A percentile compares a stretch with the other conserved stretches of the same genome.
Evolutionary conservation across 345 rosid species (phyloP).

Genomic region (Pelargonium nanum): DNA sequence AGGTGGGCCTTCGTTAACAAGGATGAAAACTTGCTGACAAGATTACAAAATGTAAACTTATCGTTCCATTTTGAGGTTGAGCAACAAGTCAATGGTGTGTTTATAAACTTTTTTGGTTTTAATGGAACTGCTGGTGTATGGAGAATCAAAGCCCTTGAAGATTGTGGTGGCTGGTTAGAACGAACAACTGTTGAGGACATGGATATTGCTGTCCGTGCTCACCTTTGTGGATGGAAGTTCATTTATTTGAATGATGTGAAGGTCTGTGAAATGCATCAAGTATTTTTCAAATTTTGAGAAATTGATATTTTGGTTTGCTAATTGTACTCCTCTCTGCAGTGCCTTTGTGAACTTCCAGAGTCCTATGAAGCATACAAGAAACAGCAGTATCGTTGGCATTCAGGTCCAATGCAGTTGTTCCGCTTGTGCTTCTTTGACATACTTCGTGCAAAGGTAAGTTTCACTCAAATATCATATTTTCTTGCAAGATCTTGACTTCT

Average conservation of each 20-base stretch:
- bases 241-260: slow-evolving; percentile 73
- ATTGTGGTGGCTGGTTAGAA: slow-evolving; percentile 94
- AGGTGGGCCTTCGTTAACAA: slow-evolving; percentile 89
- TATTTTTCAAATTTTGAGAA: neutral
- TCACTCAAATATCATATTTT: slow-evolving; percentile 4
- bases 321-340: slow-evolving; percentile 32
- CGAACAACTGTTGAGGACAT: slow-evolving; percentile 90
- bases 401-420: slow-evolving; percentile 93
- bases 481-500: neutral
- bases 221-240: slow-evolving; percentile 91
- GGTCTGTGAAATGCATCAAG: slow-evolving; percentile 23
- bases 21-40: slow-evolving; percentile 85
- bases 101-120: slow-evolving; percentile 79
- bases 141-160: slow-evolving; percentile 83
- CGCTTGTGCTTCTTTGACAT: slow-evolving; percentile 67
- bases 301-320: slow-evolving; percentile 2
- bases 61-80: slow-evolving; percentile 91
- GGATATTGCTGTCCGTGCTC: slow-evolving; percentile 94
- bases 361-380: slow-evolving; percentile 91
- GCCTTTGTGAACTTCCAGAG: slow-evolving; percentile 93
- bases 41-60: slow-evolving; percentile 78
- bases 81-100: slow-evolving; percentile 82
- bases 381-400: slow-evolving; percentile 97
- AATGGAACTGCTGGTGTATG: slow-evolving; percentile 95
- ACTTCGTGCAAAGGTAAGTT: slow-evolving; percentile 62